Base-by-base conservation (phyloP, 2,329 filamentous ascomycete species). In the Colletotrichum costaricense region DNA sequence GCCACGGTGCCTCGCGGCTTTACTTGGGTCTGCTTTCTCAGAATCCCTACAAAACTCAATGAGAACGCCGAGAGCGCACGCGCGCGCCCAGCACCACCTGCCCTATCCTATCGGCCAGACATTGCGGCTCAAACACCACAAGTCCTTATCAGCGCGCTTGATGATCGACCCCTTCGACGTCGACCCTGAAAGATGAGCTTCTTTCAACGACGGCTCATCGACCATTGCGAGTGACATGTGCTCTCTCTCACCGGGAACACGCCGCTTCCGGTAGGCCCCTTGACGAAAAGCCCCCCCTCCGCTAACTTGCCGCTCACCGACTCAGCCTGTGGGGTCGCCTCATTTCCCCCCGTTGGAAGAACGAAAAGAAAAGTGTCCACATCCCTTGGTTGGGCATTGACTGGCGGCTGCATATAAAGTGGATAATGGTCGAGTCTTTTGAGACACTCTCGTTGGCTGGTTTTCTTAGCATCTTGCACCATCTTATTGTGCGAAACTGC, bases 91-190 rank as follows among this genome's bases (percentile, higher is more conserved):
- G 58, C 35, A 62, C 26, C n/a, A 24, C 30, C 19, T 46, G 33
- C 33, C n/a, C 46, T 54, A n/a, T 33, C n/a, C 28, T 24, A 55
- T 55, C 22, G 7, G 5, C n/a, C 24, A 16, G 62, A 38, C 30
- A 35, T 54, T 69, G 70, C 70, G 66, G 70, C 70, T 72, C 66
- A 54, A 69, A 35, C n/a, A 54, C 28, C 49, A 56, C 4, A n/a
- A 63, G 28, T 54, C 42, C 60, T 54, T 54, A 52, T 54, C 42
- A 14, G 19, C 28, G 42, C 42, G 42, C 42, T 52, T 49, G 19
- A 26, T 63, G 46, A 63, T 54, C 28, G 60, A 22, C 60, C 30
- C 28, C 24, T 42, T 26, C 56, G 28, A 38, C 8, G 12, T 57
- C 24, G 42, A 30, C 14, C 22, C 26, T 6, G 8, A 16, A 52